These are phyloP conservation scores for Magnolia sinica DNA, from an alignment of 164 flowering plant species.

Conservation along the genomic window DNA sequence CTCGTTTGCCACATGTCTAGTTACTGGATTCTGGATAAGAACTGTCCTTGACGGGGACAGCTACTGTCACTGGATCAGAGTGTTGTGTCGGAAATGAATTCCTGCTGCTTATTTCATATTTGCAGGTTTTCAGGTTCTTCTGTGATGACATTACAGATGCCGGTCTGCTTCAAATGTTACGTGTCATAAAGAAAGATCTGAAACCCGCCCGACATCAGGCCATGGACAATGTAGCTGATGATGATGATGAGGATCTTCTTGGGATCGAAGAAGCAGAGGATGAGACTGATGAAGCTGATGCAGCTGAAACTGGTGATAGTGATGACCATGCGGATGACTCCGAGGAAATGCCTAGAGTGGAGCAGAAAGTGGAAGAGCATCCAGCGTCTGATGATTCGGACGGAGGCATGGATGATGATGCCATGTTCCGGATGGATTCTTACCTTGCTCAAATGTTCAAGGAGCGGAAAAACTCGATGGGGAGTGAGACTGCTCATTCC, in stretches of 20 bases:
- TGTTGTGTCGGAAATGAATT: too few relatives aligned
- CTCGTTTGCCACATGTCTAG: too few relatives aligned
- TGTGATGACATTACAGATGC: conserved; percentile 63
- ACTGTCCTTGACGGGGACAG: too few relatives aligned
- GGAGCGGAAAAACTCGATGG: conserved; percentile 74
- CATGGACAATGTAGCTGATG: conserved; percentile 38
- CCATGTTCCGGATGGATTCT: conserved; percentile 91
- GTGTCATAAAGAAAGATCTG: conserved; percentile 73
- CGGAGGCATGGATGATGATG: conserved; percentile 92
- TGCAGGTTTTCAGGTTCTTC: conserved; percentile 78
- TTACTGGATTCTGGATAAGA: too few relatives aligned
- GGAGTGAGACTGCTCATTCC: conserved; percentile 74
- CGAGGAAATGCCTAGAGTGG: conserved; percentile 39
- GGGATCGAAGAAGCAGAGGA: conserved; percentile 71
- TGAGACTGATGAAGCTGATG: conserved; percentile 68
- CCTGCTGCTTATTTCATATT: neutral
- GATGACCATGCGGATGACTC: conserved; percentile 61
- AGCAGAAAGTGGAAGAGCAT: conserved; percentile 28
- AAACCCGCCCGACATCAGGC: conserved; percentile 72
- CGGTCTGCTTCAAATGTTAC: conserved; percentile 71
- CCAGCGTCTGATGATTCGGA: conserved; percentile 54
- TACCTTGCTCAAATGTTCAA: conserved; percentile 68
- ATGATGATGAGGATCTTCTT: conserved; percentile 59
- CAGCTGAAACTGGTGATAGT: conserved; percentile 58
- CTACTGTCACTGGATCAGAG: too few relatives aligned